phyloP scores from a whole-genome alignment of 208 protist species.

The Acanthamoeba lugdunensis region DNA sequence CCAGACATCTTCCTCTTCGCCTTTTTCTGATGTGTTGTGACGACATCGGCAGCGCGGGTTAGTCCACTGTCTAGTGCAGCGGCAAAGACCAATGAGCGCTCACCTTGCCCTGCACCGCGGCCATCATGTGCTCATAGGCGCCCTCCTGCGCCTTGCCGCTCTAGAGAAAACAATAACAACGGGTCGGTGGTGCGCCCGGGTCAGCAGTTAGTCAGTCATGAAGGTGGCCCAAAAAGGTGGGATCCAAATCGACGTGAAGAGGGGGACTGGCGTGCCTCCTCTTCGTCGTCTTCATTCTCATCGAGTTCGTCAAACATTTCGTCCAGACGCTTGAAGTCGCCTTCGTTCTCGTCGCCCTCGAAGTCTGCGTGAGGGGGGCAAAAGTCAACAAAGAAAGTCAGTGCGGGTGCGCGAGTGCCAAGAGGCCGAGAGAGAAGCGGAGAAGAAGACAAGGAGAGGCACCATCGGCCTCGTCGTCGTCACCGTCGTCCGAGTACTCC shows the following conservation, averaged over 20 bases:
- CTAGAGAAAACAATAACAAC: no score
- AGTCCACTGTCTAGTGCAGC: not conserved
- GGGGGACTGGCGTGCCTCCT: not conserved
- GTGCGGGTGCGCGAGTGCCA: not conserved
- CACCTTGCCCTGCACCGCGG: conserved; percentile 55
- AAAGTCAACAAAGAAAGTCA: not conserved
- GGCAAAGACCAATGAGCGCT: not conserved
- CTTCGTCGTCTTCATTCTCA: conserved; percentile 23
- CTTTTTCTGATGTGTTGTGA: not conserved
- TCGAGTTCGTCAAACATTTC: conserved; percentile 68
- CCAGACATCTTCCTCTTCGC: conserved; percentile 13
- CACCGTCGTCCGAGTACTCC: not conserved
- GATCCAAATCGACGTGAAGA: not conserved
- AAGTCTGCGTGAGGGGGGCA: not conserved
- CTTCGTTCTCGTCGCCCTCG: conserved; percentile 35
- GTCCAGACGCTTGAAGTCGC: conserved; percentile 46
- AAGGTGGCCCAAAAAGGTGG: not conserved
- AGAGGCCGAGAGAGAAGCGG: no score
- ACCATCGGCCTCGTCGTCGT: not conserved
- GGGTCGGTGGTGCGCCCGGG: not conserved
- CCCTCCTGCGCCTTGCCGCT: conserved; percentile 1
- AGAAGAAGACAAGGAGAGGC: not conserved
- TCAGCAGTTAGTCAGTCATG: not conserved
- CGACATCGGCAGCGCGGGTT: no score
- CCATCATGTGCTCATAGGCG: conserved; percentile 71